These are phyloP conservation scores for Lentinula guzmanii DNA, from an alignment of 768 basidiomycete genomes.

Conservation along the genomic window DNA sequence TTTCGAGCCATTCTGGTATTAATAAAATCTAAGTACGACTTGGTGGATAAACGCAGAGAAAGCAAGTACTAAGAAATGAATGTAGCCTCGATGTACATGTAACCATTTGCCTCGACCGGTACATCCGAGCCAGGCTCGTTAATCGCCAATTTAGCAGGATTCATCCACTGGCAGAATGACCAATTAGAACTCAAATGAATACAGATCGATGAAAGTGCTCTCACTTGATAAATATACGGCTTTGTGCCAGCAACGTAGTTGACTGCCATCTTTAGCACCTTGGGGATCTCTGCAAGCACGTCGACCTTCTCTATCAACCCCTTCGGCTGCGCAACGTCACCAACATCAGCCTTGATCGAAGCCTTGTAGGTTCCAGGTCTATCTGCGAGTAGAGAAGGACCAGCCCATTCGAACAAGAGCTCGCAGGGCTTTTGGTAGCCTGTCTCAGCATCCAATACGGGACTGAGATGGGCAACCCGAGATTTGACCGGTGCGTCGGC, in stretches of 20 bases:
- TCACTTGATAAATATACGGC: conserved; percentile 90
- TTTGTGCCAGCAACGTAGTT: conserved; percentile 92
- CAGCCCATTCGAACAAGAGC: conserved; percentile 75
- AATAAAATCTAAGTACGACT: no score
- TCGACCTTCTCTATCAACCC: conserved; percentile 92
- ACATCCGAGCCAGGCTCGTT: conserved; percentile 34
- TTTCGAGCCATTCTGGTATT: no score
- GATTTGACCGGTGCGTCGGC: conserved; percentile 50
- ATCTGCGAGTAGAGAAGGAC: conserved; percentile 50
- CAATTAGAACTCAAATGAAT: neutral
- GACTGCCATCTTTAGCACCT: conserved; percentile 86
- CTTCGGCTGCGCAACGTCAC: conserved; percentile 48
- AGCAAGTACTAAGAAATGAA: conserved; percentile 58
- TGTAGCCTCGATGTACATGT: conserved; percentile 83
- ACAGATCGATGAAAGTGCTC: conserved; percentile 23
- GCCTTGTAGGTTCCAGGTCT: conserved; percentile 52
- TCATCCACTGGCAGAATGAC: conserved; percentile 33
- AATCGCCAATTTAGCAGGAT: conserved; percentile 37
- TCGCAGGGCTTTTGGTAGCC: conserved; percentile 70
- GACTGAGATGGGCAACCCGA: conserved; percentile 57
- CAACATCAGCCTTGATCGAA: conserved; percentile 50
- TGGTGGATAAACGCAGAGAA: no score
- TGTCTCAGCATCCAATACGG: conserved; percentile 68
- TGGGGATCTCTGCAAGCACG: conserved; percentile 91
- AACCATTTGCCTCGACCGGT: conserved; percentile 54